These are phyloP conservation scores for Eragrostis tef DNA, from an alignment of 202 grass and related monocot species.

Conservation along the genomic window DNA sequence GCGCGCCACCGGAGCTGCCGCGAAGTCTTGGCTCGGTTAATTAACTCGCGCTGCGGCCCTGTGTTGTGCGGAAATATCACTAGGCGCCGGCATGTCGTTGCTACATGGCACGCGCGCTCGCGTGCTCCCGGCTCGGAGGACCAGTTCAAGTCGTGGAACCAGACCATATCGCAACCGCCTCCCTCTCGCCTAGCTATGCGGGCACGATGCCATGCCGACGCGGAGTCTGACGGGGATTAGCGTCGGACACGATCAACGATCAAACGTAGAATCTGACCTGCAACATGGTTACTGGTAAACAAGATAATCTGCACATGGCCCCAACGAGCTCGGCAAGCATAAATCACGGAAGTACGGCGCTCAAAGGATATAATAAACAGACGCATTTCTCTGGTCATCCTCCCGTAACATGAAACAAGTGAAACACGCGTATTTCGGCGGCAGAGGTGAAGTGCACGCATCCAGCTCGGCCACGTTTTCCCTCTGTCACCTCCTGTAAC, in stretches of 20 bases:
- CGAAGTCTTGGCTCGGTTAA: too few species aligned
- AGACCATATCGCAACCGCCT: background rate
- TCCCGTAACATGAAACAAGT: slow-evolving; percentile 40
- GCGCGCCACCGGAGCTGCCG: too few species aligned
- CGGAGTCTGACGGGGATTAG: slow-evolving; percentile 50
- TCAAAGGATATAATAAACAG: background rate
- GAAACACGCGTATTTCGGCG: slow-evolving; percentile 33
- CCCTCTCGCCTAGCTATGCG: background rate
- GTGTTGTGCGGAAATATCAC: too few species aligned
- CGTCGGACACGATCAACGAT: slow-evolving; percentile 32
- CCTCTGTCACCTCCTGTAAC: background rate
- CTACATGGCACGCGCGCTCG: slow-evolving; percentile 17
- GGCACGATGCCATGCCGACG: slow-evolving; percentile 34
- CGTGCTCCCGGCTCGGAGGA: background rate
- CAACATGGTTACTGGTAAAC: background rate
- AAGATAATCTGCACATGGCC: slow-evolving; percentile 36
- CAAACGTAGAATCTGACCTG: background rate
- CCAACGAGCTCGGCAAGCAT: background rate
- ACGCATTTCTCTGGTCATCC: slow-evolving; percentile 6
- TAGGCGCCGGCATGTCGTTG: background rate
- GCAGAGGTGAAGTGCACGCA: slow-evolving; percentile 41
- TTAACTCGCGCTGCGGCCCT: too few species aligned
- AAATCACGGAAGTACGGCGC: background rate
- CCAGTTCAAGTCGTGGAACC: slow-evolving; percentile 28
- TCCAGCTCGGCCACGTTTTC: slow-evolving; percentile 38